Base-by-base conservation (phyloP, 2,329 filamentous ascomycete species). In the Emergomyces pasteurianus region DNA sequence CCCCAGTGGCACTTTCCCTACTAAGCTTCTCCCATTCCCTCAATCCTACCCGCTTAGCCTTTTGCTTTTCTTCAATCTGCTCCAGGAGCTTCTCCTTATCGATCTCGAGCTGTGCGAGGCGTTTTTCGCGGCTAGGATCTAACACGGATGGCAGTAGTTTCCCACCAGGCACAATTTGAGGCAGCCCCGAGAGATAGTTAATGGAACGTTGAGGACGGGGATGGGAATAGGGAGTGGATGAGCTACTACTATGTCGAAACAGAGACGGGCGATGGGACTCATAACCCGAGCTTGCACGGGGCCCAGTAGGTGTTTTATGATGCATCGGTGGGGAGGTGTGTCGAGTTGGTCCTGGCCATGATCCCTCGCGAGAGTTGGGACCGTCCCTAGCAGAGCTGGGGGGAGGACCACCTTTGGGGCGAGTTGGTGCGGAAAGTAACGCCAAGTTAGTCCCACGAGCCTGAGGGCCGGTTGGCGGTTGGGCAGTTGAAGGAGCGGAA, bases 11-110 rank as follows among this genome's bases (percentile, higher is more conserved):
- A 61, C 73, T 78, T 66, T 80, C 78, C 38, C 77, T 69, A 62
- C 79, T 75, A 52, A 78, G 63, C 58, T 70, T 74, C 58, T 79
- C 76, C 78, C 78, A 80, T 42, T 80, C 78, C 59, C 72, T 73
- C 58, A 80, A 61, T 0, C 70, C 73, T 18, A 68, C 67, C 54
- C 77, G 71, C 65, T 79, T 79, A 12, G 67, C 61, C 58, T 66
- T 70, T 61, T 80, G 77, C 59, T 73, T 78, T 61, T 78, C 76
- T 3, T 71, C 65, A 55, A 78, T 73, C 60, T 78, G 75, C 21
- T 75, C 73, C 5, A 77, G 66, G 50, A 80, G 67, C 60, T 73
- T 75, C 62, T 77, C 76, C 55, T 74, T 73, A 59, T 80, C 78
- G 0, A 70, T 64, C 59, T 79, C 77, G 5, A 80, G 69, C 59